Evolutionary conservation across 1,284 basidiomycete genomes (phyloP).

Genomic region (Stereum hirsutum): DNA sequence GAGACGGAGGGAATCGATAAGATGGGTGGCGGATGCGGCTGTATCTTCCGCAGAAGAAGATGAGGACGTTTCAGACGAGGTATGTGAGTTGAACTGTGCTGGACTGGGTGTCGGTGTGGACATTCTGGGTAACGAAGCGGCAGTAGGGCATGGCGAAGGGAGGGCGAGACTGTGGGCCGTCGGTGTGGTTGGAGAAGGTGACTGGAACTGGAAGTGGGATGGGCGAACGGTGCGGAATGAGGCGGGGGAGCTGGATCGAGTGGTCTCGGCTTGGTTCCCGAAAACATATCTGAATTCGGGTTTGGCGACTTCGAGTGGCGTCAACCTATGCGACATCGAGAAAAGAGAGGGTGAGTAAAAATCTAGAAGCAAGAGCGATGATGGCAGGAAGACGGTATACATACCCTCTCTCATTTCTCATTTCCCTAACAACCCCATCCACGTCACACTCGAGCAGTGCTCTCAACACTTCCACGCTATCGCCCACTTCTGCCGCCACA

Average conservation of each 20-base stretch:
- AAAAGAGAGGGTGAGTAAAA: neutral
- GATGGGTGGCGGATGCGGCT: slow-evolving; percentile 25
- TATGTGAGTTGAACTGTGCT: slow-evolving; percentile 14
- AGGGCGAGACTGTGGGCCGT: slow-evolving; percentile 2
- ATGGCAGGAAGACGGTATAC: slow-evolving; percentile 16
- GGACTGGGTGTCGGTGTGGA: too few relatives aligned
- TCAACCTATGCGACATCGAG: slow-evolving; percentile 34
- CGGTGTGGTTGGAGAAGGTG: slow-evolving; percentile 14
- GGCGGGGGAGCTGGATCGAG: slow-evolving; percentile 41
- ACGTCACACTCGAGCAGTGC: slow-evolving; percentile 57
- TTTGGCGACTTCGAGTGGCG: slow-evolving; percentile 57
- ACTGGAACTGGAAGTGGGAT: slow-evolving; percentile 32
- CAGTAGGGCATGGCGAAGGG: slow-evolving; percentile 2
- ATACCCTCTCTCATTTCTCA: slow-evolving; percentile 62
- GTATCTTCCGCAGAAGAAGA: slow-evolving; percentile 2
- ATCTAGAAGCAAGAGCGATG: too few relatives aligned
- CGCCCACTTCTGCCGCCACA: slow-evolving; percentile 86
- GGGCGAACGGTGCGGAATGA: slow-evolving; percentile 51
- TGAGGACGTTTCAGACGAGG: neutral
- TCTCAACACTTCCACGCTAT: slow-evolving; percentile 50
- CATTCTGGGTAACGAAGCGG: slow-evolving; percentile 9
- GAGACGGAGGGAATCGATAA: slow-evolving; percentile 43
- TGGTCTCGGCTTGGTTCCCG: slow-evolving; percentile 33
- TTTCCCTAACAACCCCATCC: slow-evolving; percentile 39
- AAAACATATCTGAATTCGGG: slow-evolving; percentile 54